Base-by-base conservation (phyloP, 495 filamentous ascomycete species). In the Coniosporium apollinis region DNA sequence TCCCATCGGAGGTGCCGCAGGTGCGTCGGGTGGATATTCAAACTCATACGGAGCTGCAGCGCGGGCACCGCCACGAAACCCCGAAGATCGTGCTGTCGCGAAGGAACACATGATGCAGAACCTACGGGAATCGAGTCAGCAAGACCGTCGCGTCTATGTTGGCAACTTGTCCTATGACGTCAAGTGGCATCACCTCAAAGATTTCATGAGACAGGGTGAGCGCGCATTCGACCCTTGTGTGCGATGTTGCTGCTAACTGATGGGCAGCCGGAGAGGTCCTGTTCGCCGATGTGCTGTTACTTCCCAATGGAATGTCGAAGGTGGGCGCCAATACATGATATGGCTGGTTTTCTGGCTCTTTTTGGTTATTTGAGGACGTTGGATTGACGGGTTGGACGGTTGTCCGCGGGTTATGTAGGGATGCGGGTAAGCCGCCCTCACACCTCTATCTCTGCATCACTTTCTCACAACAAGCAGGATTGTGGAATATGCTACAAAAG, bases 291-390 rank as follows among this genome's bases (percentile, higher is more conserved):
- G 87, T 97, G 54, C 79, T 97, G 61, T 72, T 93, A 61, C 85
- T 97, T 84, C 91, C 91, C 56, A 97, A 97, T 75, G 89, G 89
- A 84, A 97, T 97, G 89, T 94, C 87, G 82, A 97, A 97, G 91
- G 89, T 94, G 84, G 83, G 84, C 82, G 75, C 74, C 76, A 82
- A 83, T 72, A 63, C 61, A 72, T 75, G 72, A 85, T 73, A 72
- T 75, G 81, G 74, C 73, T 83, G 78, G 76, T 71, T 75, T 77
- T 67, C 71, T 70, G 65, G 68, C 67, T 74, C 57, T 55, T 49
- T 55, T 55, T 62, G 54, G 50, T 58, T 57, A 44, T 57, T 65
- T 86, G 74, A 75, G 83, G 82, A 82, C 77, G 77, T 83, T 91
- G 83, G 82, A 83, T 97, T 97, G 86, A 97, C 89, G 86, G 87